Evolutionary conservation across 257 asterid genomes (phyloP).

Genomic region (Forsythia suspensa): DNA sequence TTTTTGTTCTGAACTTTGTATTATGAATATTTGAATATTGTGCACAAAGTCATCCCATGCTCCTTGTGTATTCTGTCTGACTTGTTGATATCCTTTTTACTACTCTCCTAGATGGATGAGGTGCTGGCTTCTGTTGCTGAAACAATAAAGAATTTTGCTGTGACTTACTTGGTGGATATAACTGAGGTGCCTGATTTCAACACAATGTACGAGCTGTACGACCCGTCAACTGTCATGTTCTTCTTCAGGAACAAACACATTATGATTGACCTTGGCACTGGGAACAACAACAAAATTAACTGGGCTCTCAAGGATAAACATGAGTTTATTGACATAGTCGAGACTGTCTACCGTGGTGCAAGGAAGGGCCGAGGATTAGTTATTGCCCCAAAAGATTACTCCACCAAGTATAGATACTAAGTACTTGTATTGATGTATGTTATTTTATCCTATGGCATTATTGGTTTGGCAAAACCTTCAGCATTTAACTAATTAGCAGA

Average conservation of each 20-base stretch:
- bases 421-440: background rate
- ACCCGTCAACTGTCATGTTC: constrained; percentile 91
- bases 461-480: no score
- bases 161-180: constrained; percentile 55
- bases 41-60: background rate
- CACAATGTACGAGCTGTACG: constrained; percentile 94
- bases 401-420: constrained; percentile 89
- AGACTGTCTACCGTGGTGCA: constrained; percentile 94
- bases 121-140: constrained; percentile 48
- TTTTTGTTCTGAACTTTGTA: background rate
- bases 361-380: constrained; percentile 98
- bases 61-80: background rate
- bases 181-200: constrained; percentile 91
- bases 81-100: background rate
- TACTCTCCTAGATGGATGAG: constrained; percentile 38
- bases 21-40: background rate
- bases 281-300: constrained; percentile 94
- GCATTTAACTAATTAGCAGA: no score
- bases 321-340: constrained; percentile 93
- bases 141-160: constrained; percentile 46
- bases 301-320: constrained; percentile 98
- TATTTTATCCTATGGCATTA: background rate
- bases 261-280: constrained; percentile 96
- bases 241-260: constrained; percentile 93
- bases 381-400: constrained; percentile 97